A percentile compares a stretch with the other conserved stretches of the same genome.
phyloP scores from a whole-genome alignment of 129 eudicot species.

The Silybum marianum region DNA sequence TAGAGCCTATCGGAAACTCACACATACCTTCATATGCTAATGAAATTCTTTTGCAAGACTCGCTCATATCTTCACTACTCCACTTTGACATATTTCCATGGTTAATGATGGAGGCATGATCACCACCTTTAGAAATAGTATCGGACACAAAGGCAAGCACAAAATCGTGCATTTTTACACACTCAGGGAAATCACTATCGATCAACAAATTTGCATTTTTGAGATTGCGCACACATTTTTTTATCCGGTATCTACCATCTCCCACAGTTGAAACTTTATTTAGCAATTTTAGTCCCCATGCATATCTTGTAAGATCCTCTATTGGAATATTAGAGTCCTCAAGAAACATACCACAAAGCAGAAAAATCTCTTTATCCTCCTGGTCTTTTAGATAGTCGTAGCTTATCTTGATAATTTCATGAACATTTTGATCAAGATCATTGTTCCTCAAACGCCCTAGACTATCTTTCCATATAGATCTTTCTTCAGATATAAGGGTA shows the following conservation, averaged over 20 bases:
- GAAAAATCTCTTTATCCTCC: no score
- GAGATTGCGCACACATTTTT: neutral
- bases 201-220: neutral
- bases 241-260: neutral
- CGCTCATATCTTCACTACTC: neutral
- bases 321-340: neutral
- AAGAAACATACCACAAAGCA: no score
- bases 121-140: neutral
- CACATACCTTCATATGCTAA: no score
- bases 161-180: constrained; percentile 23
- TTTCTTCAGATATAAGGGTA: neutral
- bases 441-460: no score
- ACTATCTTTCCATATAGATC: neutral
- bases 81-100: neutral
- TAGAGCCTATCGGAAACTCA: neutral
- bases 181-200: neutral
- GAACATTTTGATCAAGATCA: no score
- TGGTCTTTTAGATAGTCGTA: no score
- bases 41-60: constrained; percentile 6
- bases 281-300: neutral
- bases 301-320: neutral
- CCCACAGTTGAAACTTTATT: neutral
- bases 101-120: neutral
- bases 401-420: no score
- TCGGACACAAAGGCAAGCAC: constrained; percentile 7